A percentile compares a stretch with the other conserved stretches of the same genome.
These are phyloP conservation scores for Trichoderma reesei DNA, from an alignment of 495 filamentous ascomycete species.

Conservation along the genomic window DNA sequence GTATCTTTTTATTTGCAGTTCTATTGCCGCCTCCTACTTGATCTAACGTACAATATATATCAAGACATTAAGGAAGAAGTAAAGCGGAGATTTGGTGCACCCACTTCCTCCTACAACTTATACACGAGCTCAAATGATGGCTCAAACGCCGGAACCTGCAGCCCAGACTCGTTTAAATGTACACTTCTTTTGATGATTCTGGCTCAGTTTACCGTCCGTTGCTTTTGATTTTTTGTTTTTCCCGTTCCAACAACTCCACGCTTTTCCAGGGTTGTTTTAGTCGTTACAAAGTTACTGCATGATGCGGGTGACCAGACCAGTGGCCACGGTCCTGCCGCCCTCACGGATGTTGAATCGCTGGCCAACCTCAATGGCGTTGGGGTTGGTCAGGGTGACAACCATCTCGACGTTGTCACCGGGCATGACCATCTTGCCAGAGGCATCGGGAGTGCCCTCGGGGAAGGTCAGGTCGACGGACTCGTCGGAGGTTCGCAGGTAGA, in stretches of 20 bases:
- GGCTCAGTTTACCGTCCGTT: background rate
- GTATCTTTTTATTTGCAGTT: conserved; percentile 1
- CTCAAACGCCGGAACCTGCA: background rate
- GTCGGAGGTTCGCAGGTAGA: conserved; percentile 91
- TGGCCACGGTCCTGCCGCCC: conserved; percentile 87
- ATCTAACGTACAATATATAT: conserved; percentile 23
- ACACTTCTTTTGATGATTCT: background rate
- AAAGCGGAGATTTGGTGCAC: conserved; percentile 22
- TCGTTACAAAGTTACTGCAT: conserved; percentile 42
- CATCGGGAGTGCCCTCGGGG: conserved; percentile 65
- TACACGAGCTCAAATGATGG: background rate
- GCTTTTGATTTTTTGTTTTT: background rate
- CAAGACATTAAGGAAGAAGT: conserved; percentile 21
- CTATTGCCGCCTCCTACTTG: conserved; percentile 21
- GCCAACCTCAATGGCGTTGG: conserved; percentile 76
- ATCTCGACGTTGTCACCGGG: conserved; percentile 99
- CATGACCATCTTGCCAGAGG: conserved; percentile 67
- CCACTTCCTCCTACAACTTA: conserved; percentile 11
- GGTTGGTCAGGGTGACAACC: conserved; percentile 67
- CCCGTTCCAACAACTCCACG: background rate
- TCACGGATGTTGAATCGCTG: conserved; percentile 96
- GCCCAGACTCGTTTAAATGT: background rate
- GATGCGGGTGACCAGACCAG: conserved; percentile 82
- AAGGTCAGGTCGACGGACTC: conserved; percentile 73
- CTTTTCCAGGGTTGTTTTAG: background rate